Evolutionary conservation across 768 basidiomycete genomes (phyloP).

Genomic region (Cystobasidium onofrii): DNA sequence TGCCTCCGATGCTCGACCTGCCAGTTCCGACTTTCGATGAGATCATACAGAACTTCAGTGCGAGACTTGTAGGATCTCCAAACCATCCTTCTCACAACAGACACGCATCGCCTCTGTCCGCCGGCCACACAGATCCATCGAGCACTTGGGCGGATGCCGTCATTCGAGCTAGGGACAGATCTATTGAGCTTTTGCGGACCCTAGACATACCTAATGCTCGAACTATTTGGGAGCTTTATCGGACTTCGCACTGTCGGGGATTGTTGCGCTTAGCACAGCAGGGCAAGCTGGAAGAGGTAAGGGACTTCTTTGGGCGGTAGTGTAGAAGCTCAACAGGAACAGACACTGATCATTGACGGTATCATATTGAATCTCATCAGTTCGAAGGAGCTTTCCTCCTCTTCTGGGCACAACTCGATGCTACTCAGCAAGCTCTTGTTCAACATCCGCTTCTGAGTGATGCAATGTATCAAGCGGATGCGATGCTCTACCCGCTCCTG

Average conservation of each 20-base stretch:
- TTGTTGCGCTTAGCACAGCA: constrained; percentile 2
- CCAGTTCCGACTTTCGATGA: constrained; percentile 4
- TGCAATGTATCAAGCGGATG: constrained; percentile 16
- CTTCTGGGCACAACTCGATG: background rate
- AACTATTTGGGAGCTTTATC: constrained; percentile 8
- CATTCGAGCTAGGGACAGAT: background rate
- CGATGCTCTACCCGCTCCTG: background rate
- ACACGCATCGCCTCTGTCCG: background rate
- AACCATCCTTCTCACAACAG: background rate
- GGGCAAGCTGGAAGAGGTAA: constrained; percentile 8
- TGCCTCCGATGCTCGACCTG: background rate
- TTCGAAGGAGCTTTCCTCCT: constrained; percentile 9
- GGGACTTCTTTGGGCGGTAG: too few relatives aligned
- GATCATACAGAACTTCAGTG: background rate
- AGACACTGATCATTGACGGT: background rate
- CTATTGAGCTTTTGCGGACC: background rate
- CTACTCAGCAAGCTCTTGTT: constrained; percentile 13
- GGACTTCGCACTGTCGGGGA: background rate
- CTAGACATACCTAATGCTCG: background rate
- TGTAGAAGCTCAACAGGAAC: too few relatives aligned
- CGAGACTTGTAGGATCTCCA: background rate
- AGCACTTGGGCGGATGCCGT: background rate
- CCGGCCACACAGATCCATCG: too few relatives aligned
- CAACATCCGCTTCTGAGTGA: constrained; percentile 6
- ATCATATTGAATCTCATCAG: background rate